Percentiles rank a stretch among this genome's conserved stretches.
phyloP scores from a whole-genome alignment of 2,329 filamentous ascomycete species.

The Elsinoe batatas region DNA sequence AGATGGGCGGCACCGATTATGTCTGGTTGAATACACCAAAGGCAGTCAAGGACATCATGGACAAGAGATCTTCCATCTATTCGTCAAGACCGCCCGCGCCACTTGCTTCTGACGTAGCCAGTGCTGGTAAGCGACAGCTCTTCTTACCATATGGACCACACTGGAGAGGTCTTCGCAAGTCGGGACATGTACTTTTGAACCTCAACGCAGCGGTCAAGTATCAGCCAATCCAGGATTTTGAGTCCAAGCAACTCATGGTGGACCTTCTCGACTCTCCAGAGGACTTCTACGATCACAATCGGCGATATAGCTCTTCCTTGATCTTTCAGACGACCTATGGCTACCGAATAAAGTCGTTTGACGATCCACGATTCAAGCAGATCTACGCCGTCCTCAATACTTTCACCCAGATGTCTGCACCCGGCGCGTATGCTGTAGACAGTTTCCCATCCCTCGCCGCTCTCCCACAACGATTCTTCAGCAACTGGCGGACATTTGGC shows the following conservation, averaged over 20 bases:
- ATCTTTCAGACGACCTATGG: slow-evolving; percentile 29
- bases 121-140: slow-evolving; percentile 19
- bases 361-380: slow-evolving; percentile 7
- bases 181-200: slow-evolving; percentile 22
- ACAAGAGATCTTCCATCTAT: slow-evolving; percentile 17
- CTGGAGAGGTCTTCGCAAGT: slow-evolving; percentile 24
- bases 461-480: slow-evolving; percentile 25
- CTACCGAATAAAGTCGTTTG: slow-evolving; percentile 22
- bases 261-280: slow-evolving; percentile 23
- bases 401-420: slow-evolving; percentile 4
- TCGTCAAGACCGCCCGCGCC: slow-evolving; percentile 22
- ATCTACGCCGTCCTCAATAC: slow-evolving; percentile 5
- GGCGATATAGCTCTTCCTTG: slow-evolving; percentile 26
- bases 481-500: slow-evolving; percentile 24
- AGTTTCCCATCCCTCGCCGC: slow-evolving; percentile 24
- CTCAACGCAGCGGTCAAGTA: slow-evolving; percentile 21
- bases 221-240: slow-evolving; percentile 22
- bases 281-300: slow-evolving; percentile 26
- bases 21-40: slow-evolving; percentile 29
- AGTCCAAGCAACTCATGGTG: slow-evolving; percentile 17
- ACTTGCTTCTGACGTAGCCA: slow-evolving; percentile 28
- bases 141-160: slow-evolving; percentile 23
- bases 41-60: slow-evolving; percentile 19
- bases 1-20: slow-evolving; percentile 32
- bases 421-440: slow-evolving; percentile 2